phyloP scores from a whole-genome alignment of 768 basidiomycete genomes.

The Boletus edulis region DNA sequence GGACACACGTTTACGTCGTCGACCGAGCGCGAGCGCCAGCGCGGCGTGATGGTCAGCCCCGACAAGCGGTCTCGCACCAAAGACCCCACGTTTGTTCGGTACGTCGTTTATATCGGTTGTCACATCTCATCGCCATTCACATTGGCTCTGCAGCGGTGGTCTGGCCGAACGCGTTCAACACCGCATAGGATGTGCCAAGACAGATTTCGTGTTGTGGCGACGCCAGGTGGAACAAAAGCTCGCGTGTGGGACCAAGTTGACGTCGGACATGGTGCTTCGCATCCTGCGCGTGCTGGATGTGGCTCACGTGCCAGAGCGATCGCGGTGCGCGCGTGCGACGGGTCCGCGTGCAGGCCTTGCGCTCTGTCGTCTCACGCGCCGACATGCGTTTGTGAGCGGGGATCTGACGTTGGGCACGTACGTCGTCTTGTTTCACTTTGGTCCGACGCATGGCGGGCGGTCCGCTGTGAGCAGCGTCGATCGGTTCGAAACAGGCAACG shows the following conservation, averaged over 20 bases:
- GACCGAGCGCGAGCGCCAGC: constrained; percentile 37
- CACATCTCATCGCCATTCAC: background rate
- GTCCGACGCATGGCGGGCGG: constrained; percentile 19
- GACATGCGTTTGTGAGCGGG: constrained; percentile 13
- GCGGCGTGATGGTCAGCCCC: constrained; percentile 60
- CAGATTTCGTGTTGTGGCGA: constrained; percentile 51
- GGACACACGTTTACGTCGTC: constrained; percentile 35
- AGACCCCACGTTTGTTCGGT: constrained; percentile 49
- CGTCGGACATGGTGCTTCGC: constrained; percentile 43
- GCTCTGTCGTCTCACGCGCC: constrained; percentile 36
- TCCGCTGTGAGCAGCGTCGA: constrained; percentile 34
- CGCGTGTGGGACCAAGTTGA: constrained; percentile 25
- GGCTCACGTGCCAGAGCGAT: constrained; percentile 26
- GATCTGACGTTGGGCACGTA: constrained; percentile 28
- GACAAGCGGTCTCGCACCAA: constrained; percentile 48
- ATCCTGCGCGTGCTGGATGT: constrained; percentile 43
- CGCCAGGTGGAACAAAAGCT: constrained; percentile 44
- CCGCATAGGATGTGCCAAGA: constrained; percentile 42
- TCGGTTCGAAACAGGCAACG: constrained; percentile 38
- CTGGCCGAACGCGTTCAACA: constrained; percentile 50
- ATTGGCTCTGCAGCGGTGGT: constrained; percentile 43
- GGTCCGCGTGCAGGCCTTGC: constrained; percentile 38
- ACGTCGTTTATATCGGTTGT: constrained; percentile 16
- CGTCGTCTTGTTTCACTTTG: constrained; percentile 39
- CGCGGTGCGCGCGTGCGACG: constrained; percentile 19